Percentiles rank a stretch among this genome's conserved stretches.
phyloP scores from a whole-genome alignment of 768 basidiomycete species.

The Clavulina sp. region DNA sequence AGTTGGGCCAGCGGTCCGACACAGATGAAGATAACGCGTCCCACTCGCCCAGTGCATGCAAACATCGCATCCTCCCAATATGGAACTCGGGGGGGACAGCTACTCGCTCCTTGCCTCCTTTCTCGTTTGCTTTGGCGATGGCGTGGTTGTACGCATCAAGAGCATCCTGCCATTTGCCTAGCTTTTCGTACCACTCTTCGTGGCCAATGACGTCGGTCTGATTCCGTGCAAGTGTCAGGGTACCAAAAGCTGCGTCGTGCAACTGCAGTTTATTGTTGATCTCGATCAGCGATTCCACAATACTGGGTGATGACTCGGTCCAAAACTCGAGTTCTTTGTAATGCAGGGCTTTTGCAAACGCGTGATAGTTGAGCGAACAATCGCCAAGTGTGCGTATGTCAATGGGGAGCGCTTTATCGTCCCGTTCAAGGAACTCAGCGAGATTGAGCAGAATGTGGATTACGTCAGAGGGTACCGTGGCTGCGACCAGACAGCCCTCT shows the following conservation, averaged over 20 bases:
- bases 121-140: no score
- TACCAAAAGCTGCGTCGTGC: slow-evolving; percentile 96
- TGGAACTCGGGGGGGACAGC: slow-evolving; percentile 65
- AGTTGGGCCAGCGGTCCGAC: slow-evolving; percentile 71
- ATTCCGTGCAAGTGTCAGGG: slow-evolving; percentile 73
- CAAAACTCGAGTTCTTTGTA: slow-evolving; percentile 98
- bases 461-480: slow-evolving; percentile 65
- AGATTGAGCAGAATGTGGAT: slow-evolving; percentile 83
- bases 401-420: slow-evolving; percentile 88
- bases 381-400: slow-evolving; percentile 86
- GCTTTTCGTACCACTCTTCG: slow-evolving; percentile 95
- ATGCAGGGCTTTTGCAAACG: slow-evolving; percentile 93
- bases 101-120: slow-evolving; percentile 50
- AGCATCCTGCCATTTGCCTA: slow-evolving; percentile 93
- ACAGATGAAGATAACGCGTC: slow-evolving; percentile 74
- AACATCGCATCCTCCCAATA: slow-evolving; percentile 84
- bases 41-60: slow-evolving; percentile 98
- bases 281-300: slow-evolving; percentile 86
- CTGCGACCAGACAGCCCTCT: slow-evolving; percentile 56
- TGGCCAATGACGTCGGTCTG: slow-evolving; percentile 83
- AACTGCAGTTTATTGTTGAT: slow-evolving; percentile 96
- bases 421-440: slow-evolving; percentile 98
- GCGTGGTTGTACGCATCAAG: slow-evolving; percentile 52
- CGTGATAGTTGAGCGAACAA: slow-evolving; percentile 82
- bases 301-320: slow-evolving; percentile 62